These are phyloP conservation scores for Vachellia collinsii DNA, from an alignment of 306 rosid genomes.

Conservation along the genomic window DNA sequence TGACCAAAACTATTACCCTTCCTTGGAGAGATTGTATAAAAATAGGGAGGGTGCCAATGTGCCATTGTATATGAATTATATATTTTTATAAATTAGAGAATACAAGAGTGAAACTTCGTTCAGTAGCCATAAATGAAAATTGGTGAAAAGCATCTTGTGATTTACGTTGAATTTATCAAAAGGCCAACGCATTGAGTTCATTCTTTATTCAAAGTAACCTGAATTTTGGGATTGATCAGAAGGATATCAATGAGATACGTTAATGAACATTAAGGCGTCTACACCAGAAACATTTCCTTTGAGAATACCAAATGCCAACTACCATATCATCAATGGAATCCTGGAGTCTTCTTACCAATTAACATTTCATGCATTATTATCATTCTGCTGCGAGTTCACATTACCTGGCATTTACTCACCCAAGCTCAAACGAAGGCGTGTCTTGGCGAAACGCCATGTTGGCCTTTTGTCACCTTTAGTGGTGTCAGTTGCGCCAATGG, in stretches of 20 bases:
- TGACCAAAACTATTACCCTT: conserved; percentile 34
- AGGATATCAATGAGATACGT: conserved; percentile 10
- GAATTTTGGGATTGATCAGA: conserved; percentile 17
- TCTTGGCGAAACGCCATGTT: conserved; percentile 30
- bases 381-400: too few relatives aligned
- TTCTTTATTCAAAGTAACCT: conserved; percentile 5
- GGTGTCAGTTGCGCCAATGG: neutral
- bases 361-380: conserved; percentile 6
- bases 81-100: conserved; percentile 22
- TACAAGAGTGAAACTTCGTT: neutral
- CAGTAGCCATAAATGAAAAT: conserved; percentile 6
- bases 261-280: neutral
- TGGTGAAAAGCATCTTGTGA: conserved; percentile 7
- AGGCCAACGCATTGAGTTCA: conserved; percentile 1
- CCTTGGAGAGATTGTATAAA: conserved; percentile 20
- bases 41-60: conserved; percentile 9
- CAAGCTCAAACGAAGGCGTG: conserved; percentile 5
- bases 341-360: neutral
- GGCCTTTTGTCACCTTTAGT: neutral
- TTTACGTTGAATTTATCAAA: conserved; percentile 2
- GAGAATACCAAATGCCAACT: conserved; percentile 8
- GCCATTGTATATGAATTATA: conserved; percentile 22
- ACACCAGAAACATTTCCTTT: conserved; percentile 1
- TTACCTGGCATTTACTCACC: conserved; percentile 29
- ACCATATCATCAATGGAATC: conserved; percentile 16